A percentile compares a stretch with the other conserved stretches of the same genome.
phyloP scores from a whole-genome alignment of 2,329 filamentous ascomycete species.

The Aspergillus luchuensis region DNA sequence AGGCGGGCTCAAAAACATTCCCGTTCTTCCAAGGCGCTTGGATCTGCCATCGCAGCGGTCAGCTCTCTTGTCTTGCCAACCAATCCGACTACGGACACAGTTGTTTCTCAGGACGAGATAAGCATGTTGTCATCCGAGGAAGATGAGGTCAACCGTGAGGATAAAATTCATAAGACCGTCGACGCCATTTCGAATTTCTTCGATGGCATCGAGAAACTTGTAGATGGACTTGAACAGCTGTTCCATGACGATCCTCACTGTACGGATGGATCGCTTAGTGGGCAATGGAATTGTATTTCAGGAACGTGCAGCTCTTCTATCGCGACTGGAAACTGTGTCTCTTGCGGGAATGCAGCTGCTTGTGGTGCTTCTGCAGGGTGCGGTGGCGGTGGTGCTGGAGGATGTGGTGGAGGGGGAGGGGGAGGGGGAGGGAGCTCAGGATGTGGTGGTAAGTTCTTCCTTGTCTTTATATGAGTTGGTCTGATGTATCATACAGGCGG shows the following conservation, averaged over 20 bases:
- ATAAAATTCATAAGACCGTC: neutral
- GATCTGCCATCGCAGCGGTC: neutral
- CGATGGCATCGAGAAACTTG: neutral
- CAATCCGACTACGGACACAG: neutral
- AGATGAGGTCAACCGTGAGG: neutral
- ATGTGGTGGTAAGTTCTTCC: neutral
- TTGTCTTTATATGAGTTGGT: neutral
- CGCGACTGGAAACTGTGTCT: neutral
- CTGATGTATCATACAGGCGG: neutral
- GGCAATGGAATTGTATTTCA: neutral
- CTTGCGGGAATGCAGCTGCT: neutral
- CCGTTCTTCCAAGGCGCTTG: neutral
- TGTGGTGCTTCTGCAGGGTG: neutral
- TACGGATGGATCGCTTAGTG: neutral
- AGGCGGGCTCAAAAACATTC: neutral
- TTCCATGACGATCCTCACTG: neutral
- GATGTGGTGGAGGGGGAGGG: neutral
- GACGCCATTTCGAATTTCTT: neutral
- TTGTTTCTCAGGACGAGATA: neutral
- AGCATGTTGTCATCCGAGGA: neutral
- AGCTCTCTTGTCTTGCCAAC: neutral
- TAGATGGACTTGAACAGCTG: neutral
- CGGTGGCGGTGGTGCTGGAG: neutral
- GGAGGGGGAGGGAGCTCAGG: neutral
- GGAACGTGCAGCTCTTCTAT: neutral